Evolutionary conservation across 495 filamentous ascomycete genomes (phyloP), one percentile per base, ranked within the genome.

Genomic region (Echria macrotheca): DNA sequence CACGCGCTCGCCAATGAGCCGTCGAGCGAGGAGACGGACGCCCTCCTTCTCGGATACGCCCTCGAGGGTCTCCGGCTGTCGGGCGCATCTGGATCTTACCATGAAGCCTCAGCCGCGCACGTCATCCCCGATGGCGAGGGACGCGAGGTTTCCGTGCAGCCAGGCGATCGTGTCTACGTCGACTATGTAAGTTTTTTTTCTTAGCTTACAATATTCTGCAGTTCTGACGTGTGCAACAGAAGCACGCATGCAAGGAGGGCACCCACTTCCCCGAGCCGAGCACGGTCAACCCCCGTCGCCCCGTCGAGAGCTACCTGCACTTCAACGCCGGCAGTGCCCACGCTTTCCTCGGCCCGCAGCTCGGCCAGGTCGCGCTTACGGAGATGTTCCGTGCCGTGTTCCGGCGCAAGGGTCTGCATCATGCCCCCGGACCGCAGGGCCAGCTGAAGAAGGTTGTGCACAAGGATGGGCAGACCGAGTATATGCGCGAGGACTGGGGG

Each of bases 401-500:
- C 53, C 78, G 77, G 24, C 62, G 83, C 37, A 76, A 69, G 41
- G 74, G 72, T n/a, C 63, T 93, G n/a, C 73, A 83, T n/a, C 76
- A 82, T 46, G 86, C 82, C 0, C 66, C 77, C 0, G 87, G 87
- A 2, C 69, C 74, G 1, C 79, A 84, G 67, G 88, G 89, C 1
- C 64, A 82, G 56, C 63, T 94, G 40, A 90, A 91, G 75, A 85
- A 81, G 70, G 71, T 91, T 9, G 66, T 70, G 0, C 73, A 71
- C 31, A 69, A 74, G 2, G 81, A 75, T 12, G 84, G 78, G 0
- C 80, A 77, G 60, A 79, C 78, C 21, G 62, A 81, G 21, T 94
- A 90, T 55, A 75, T 95, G 70, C 78, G 80, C 44, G 80, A 86
- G 64, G 85, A 94, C 56, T 78, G 82, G 67, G 82, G 83, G 21